Evolutionary conservation across 1,139 yeast genomes (phyloP).

Genomic region (Candida frijolesensis): DNA sequence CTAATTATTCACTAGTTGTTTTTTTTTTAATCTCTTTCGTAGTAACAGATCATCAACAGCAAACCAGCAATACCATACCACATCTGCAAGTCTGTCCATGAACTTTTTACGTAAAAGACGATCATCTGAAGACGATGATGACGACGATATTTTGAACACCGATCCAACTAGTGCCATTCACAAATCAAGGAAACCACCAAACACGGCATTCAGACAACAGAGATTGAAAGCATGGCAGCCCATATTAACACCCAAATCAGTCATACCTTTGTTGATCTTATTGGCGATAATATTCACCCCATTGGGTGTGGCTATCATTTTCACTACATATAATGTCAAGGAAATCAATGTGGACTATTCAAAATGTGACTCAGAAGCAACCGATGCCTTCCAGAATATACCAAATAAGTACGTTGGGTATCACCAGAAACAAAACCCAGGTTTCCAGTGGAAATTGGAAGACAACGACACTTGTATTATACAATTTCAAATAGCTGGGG

Average conservation of each 20-base stretch:
- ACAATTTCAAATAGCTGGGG: constrained; percentile 60
- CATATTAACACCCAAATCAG: constrained; percentile 74
- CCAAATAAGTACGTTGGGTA: constrained; percentile 54
- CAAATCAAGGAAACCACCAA: constrained; percentile 68
- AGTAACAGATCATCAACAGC: neutral
- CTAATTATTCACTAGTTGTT: too few species aligned
- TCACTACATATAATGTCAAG: constrained; percentile 62
- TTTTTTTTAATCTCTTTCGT: too few species aligned
- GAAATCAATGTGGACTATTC: constrained; percentile 61
- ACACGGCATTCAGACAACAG: constrained; percentile 78
- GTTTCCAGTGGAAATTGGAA: constrained; percentile 57
- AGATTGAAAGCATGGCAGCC: constrained; percentile 84
- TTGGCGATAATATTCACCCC: constrained; percentile 73
- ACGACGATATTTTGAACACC: constrained; percentile 22
- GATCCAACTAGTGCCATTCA: constrained; percentile 29
- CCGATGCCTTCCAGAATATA: constrained; percentile 37
- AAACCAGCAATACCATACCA: neutral
- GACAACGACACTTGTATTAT: constrained; percentile 51
- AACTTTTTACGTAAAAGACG: constrained; percentile 43
- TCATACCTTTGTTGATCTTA: constrained; percentile 63
- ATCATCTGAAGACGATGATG: constrained; percentile 27
- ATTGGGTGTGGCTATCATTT: constrained; percentile 67
- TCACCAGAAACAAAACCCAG: constrained; percentile 47
- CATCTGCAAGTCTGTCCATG: constrained; percentile 21
- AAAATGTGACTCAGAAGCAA: constrained; percentile 49